Conservation (phyloP, 768 basidiomycete species). For the Mycena leptocephala region DNA sequence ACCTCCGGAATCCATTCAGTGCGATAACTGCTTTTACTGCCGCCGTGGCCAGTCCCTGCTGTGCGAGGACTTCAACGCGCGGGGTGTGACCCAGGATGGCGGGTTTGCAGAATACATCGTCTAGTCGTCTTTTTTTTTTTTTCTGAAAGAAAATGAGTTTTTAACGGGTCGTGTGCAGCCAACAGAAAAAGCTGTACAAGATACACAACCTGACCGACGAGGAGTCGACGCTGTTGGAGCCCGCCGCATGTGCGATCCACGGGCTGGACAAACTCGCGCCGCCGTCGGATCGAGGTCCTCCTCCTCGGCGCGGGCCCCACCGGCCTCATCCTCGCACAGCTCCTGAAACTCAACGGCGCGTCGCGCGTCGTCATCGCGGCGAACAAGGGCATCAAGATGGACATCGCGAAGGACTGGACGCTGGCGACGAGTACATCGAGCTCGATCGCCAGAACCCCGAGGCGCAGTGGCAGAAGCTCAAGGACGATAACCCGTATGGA, state of each 20-base stretch:
- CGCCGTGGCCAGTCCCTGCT: constrained; percentile 86
- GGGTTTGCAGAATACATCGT: constrained; percentile 93
- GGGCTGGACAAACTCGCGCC: constrained; percentile 91
- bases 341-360: constrained; percentile 85
- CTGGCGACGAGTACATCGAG: constrained; percentile 83
- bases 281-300: constrained; percentile 88
- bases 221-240: constrained; percentile 91
- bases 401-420: constrained; percentile 79
- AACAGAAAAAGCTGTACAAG: constrained; percentile 87
- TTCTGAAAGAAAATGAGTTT: constrained; percentile 37
- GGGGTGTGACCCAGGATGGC: constrained; percentile 86
- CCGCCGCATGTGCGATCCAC: constrained; percentile 93
- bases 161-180: constrained; percentile 52
- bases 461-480: constrained; percentile 79
- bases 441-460: constrained; percentile 77
- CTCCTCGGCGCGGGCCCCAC: constrained; percentile 94
- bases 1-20: constrained; percentile 58
- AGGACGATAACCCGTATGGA: constrained; percentile 83
- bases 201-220: constrained; percentile 91
- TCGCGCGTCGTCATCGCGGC: constrained; percentile 78
- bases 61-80: constrained; percentile 89
- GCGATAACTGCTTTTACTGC: constrained; percentile 91
- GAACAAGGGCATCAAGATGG: constrained; percentile 86
- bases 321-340: constrained; percentile 82
- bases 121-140: constrained; percentile 64